Evolutionary conservation across 495 filamentous ascomycete genomes (phyloP), one percentile per base, ranked within the genome.

Genomic region (Hypoxylon intermedium): DNA sequence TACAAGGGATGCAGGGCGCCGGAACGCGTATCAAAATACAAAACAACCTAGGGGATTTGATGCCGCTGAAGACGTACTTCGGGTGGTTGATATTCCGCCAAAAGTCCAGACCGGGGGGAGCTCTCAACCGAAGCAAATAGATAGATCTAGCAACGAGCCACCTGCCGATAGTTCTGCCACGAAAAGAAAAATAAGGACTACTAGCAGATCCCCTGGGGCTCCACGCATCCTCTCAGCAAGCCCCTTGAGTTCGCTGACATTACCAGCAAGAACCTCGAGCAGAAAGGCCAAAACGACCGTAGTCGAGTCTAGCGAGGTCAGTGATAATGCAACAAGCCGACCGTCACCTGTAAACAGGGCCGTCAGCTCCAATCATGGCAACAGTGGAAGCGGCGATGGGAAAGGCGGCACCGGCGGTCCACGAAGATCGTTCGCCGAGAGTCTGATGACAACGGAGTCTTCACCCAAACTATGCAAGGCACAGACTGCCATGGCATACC

Each of bases 261-360:
- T 66, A 5, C 68, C 68, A n/a, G 30, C 51, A 0, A 61, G 68
- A 18, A 68, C 60, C 31, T 71, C 68, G 11, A 71, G 68, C 33
- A 60, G 18, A 28, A 58, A 40, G 28, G 61, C 54, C 16, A n/a
- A 21, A 21, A 49, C 53, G 7, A 36, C 34, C 7, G 6, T 31
- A 11, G 0, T 40, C 3, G 26, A 19, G 9, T 16, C n/a, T 5
- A 21, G 16, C 12, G 41, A 36, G 0, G 21, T 15, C 13, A 43
- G 5, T 0, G 23, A 50, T 31, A 30, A 50, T 31, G 6, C 13
- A 9, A 28, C 7, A 15, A 19, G 18, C 9, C 42, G 48, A 34
- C 44, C 44, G 18, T 18, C 58, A 13, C 37, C 31, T 5, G 9
- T 55, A 3, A 53, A 42, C 15, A 37, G 41, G 13, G 43, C 23